Percentiles rank a stretch among this genome's conserved stretches.
These are phyloP conservation scores for Trichoderma orchidacearum DNA, from an alignment of 495 filamentous ascomycete genomes.

Conservation along the genomic window DNA sequence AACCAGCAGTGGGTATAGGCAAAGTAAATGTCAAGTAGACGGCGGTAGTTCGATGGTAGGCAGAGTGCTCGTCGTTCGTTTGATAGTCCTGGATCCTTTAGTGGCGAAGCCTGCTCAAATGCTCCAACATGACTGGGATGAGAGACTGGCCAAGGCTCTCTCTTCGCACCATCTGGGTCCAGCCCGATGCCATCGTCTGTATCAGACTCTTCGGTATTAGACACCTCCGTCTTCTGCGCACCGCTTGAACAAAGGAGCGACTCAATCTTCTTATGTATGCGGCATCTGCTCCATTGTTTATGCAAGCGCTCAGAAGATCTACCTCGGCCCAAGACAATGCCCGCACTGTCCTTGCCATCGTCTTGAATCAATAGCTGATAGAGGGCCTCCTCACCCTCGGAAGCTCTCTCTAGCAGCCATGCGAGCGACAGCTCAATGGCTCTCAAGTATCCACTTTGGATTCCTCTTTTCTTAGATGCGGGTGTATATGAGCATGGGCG, in stretches of 20 bases:
- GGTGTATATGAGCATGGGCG: constrained; percentile 54
- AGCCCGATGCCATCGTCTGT: constrained; percentile 20
- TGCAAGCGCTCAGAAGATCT: constrained; percentile 38
- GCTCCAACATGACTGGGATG: not conserved
- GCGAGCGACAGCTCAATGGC: constrained; percentile 39
- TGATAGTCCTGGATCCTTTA: constrained; percentile 3
- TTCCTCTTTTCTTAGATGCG: constrained; percentile 57
- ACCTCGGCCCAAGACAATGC: constrained; percentile 33
- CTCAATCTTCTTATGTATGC: constrained; percentile 39
- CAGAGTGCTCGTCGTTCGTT: constrained; percentile 15
- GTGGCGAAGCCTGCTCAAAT: not conserved
- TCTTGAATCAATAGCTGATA: constrained; percentile 14
- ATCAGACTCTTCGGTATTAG: not conserved
- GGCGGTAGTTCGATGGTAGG: constrained; percentile 48
- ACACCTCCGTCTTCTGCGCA: constrained; percentile 9
- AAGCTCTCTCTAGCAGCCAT: constrained; percentile 17
- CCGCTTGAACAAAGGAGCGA: constrained; percentile 32
- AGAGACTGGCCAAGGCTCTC: not conserved
- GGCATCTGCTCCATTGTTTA: constrained; percentile 43
- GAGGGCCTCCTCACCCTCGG: constrained; percentile 16
- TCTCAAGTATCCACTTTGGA: constrained; percentile 50
- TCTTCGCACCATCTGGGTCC: not conserved
- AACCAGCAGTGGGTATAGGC: constrained; percentile 62
- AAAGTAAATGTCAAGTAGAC: constrained; percentile 58
- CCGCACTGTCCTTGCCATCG: constrained; percentile 7